A percentile compares a stretch with the other conserved stretches of the same genome.
Conservation (phyloP, 805 yeast species). For the Candida khao-thaluensis region DNA sequence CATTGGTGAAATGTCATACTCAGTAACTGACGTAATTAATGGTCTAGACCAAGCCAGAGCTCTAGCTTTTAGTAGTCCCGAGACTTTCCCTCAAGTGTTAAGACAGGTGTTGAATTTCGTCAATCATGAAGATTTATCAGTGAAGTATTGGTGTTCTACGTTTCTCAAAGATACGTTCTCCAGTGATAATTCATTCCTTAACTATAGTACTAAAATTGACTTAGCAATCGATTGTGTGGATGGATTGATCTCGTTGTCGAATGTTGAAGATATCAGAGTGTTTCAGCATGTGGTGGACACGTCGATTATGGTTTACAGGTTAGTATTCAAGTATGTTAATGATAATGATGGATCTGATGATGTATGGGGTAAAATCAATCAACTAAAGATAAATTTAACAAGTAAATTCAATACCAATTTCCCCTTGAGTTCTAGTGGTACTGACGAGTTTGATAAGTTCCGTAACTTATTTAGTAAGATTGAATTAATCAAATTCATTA, state of each 20-base stretch:
- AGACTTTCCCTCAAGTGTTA: constrained; percentile 42
- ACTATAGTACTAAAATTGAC: constrained; percentile 31
- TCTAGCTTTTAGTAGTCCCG: constrained; percentile 30
- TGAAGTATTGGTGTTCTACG: constrained; percentile 42
- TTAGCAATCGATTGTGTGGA: constrained; percentile 42
- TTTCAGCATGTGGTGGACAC: constrained; percentile 34
- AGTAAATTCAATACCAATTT: constrained; percentile 56
- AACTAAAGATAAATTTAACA: constrained; percentile 59
- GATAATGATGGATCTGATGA: constrained; percentile 44
- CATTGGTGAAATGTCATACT: constrained; percentile 3
- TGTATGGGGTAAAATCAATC: constrained; percentile 57
- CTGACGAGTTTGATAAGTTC: constrained; percentile 47
- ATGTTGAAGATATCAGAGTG: constrained; percentile 28
- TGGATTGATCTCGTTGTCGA: constrained; percentile 26
- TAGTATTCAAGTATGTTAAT: constrained; percentile 46
- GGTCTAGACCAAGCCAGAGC: constrained; percentile 40
- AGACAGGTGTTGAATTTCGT: constrained; percentile 41
- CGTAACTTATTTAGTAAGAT: constrained; percentile 59
- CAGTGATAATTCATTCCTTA: constrained; percentile 23
- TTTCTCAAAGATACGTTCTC: constrained; percentile 40
- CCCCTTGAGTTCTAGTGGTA: constrained; percentile 50
- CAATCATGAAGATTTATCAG: constrained; percentile 30
- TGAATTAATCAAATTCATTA: constrained; percentile 72
- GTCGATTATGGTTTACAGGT: constrained; percentile 41
- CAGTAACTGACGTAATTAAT: constrained; percentile 21